Evolutionary conservation across 176 grass and related monocot genomes (phyloP).

Genomic region (Ensete glaucum): DNA sequence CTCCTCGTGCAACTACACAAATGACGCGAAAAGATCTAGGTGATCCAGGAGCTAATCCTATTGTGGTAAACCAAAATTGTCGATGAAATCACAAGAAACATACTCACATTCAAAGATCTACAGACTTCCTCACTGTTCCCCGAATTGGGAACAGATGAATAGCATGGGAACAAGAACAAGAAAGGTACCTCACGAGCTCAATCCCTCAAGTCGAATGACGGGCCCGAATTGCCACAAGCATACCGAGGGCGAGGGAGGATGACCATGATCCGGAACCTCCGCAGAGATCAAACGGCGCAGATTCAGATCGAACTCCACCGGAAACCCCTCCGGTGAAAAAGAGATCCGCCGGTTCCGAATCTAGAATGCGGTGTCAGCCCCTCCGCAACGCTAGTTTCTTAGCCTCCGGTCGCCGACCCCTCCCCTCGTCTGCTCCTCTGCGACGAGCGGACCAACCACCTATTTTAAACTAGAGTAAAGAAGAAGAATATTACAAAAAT

Average conservation of each 20-base stretch:
- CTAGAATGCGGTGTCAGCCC: background rate
- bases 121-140: too few relatives aligned
- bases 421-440: background rate
- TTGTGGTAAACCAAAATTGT: too few relatives aligned
- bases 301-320: background rate
- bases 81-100: too few relatives aligned
- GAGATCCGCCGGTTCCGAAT: background rate
- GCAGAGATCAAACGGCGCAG: background rate
- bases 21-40: too few relatives aligned
- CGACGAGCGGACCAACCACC: background rate
- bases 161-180: background rate
- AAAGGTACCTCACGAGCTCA: slow-evolving; percentile 2
- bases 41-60: too few relatives aligned
- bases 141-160: too few relatives aligned
- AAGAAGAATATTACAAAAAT: background rate
- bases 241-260: background rate
- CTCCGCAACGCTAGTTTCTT: background rate
- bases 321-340: background rate
- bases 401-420: background rate
- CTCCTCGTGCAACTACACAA: too few relatives aligned
- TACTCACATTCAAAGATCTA: too few relatives aligned
- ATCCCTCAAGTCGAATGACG: background rate
- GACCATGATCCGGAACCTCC: background rate
- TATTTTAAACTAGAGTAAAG: background rate
- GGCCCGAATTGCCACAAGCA: background rate